Percentiles rank a stretch among this genome's conserved stretches.
Conservation (phyloP, 306 rosid species). For the Phaseolus lunatus region DNA sequence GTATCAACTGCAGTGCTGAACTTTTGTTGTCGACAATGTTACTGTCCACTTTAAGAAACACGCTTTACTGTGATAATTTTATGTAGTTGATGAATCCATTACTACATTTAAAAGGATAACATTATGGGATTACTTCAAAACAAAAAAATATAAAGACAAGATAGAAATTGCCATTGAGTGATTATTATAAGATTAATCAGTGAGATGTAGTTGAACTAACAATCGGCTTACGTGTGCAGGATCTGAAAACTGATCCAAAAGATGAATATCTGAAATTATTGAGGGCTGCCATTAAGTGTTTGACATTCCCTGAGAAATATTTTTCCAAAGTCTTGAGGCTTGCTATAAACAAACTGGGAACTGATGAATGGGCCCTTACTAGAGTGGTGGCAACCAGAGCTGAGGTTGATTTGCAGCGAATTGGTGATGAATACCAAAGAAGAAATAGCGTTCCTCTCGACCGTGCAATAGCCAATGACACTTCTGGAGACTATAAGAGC, state of each 20-base stretch:
- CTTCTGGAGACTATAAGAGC: constrained; percentile 76
- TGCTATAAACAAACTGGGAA: constrained; percentile 77
- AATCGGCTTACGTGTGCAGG: constrained; percentile 58
- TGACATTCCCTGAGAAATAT: constrained; percentile 79
- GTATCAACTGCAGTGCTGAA: constrained; percentile 15
- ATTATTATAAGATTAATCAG: not conserved
- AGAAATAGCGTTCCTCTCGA: constrained; percentile 81
- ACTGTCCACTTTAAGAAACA: constrained; percentile 24
- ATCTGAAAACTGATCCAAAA: constrained; percentile 69
- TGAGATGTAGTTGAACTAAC: constrained; percentile 36
- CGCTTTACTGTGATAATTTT: not conserved
- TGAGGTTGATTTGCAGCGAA: constrained; percentile 79
- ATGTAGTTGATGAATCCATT: not conserved
- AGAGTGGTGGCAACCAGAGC: constrained; percentile 88
- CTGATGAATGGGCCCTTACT: constrained; percentile 83
- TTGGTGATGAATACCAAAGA: constrained; percentile 78
- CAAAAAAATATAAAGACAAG: not conserved
- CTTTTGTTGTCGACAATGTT: not conserved
- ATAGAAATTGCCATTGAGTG: not conserved
- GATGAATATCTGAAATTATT: constrained; percentile 75
- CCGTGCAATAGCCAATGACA: constrained; percentile 67
- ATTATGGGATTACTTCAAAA: not conserved
- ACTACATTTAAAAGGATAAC: constrained; percentile 4
- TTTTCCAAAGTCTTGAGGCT: constrained; percentile 66
- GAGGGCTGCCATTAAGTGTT: constrained; percentile 69